Conservation (phyloP, 2,329 filamentous ascomycete genomes). For the Massarina eburnea region DNA sequence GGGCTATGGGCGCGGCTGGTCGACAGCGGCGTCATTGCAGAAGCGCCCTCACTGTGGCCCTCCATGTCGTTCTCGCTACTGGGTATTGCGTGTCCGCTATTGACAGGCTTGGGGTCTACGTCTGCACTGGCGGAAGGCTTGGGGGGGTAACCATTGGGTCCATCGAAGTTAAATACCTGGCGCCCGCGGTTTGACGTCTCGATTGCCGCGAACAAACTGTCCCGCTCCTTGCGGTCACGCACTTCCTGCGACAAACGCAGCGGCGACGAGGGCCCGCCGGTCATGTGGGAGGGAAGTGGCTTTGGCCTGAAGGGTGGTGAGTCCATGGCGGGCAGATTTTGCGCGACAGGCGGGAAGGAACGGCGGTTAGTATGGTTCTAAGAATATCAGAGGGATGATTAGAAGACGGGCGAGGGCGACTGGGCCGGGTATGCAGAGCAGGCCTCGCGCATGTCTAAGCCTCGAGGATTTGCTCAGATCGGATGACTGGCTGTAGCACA, state of each 20-base stretch:
- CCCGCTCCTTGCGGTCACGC: conserved; percentile 54
- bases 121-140: conserved; percentile 20
- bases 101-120: conserved; percentile 7
- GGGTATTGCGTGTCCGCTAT: conserved; percentile 17
- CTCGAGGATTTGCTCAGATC: conserved; percentile 7
- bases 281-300: conserved; percentile 58
- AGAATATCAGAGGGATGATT: conserved; percentile 9
- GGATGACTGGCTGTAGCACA: conserved; percentile 18
- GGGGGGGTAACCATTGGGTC: conserved; percentile 33
- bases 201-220: conserved; percentile 61
- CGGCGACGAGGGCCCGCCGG: conserved; percentile 59
- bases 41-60: conserved; percentile 55
- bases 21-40: conserved; percentile 53
- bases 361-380: conserved; percentile 6
- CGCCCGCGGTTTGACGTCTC: conserved; percentile 57
- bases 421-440: conserved; percentile 13
- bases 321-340: conserved; percentile 45
- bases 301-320: conserved; percentile 50
- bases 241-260: conserved; percentile 50
- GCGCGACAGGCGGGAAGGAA: conserved; percentile 2
- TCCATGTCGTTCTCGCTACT: conserved; percentile 46
- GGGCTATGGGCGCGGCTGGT: conserved; percentile 56
- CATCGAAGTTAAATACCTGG: conserved; percentile 49
- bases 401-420: conserved; percentile 12
- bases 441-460: conserved; percentile 19